These are phyloP conservation scores for Taphrina deformans DNA, from an alignment of 1,139 yeast species.

Conservation along the genomic window DNA sequence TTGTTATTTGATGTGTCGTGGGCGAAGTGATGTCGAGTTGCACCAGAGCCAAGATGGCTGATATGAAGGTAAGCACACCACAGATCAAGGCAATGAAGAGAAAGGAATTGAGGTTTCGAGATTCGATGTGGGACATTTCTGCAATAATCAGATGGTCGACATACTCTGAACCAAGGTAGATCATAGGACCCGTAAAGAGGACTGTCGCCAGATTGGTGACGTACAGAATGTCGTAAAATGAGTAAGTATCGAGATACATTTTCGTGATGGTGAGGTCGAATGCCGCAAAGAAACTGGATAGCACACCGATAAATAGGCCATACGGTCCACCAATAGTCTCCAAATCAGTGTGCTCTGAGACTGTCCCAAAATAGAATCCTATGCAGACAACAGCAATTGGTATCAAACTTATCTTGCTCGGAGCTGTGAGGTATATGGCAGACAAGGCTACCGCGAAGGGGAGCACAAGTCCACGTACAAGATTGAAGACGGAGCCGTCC, in stretches of 20 bases:
- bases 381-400: conserved; percentile 31
- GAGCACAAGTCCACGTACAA: conserved; percentile 34
- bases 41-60: conserved; percentile 30
- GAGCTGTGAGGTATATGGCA: conserved; percentile 27
- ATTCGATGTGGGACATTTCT: conserved; percentile 8
- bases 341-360: conserved; percentile 26
- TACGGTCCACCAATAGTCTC: conserved; percentile 8
- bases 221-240: conserved; percentile 14
- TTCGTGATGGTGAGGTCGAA: conserved; percentile 33
- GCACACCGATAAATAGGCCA: conserved; percentile 33
- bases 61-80: conserved; percentile 26
- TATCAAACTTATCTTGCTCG: conserved; percentile 19
- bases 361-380: conserved; percentile 35
- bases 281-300: conserved; percentile 36
- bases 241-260: conserved; percentile 18
- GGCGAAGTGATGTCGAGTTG: conserved; percentile 36
- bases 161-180: conserved; percentile 30
- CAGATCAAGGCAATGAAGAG: conserved; percentile 24
- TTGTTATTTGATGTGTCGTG: conserved; percentile 35
- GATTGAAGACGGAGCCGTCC: conserved; percentile 35
- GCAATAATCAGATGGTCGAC: conserved; percentile 24
- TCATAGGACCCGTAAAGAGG: conserved; percentile 13
- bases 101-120: conserved; percentile 13
- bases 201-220: conserved; percentile 30
- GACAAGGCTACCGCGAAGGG: conserved; percentile 35